Conservation (phyloP, 495 filamentous ascomycete species). For the Tuber melanosporum region DNA sequence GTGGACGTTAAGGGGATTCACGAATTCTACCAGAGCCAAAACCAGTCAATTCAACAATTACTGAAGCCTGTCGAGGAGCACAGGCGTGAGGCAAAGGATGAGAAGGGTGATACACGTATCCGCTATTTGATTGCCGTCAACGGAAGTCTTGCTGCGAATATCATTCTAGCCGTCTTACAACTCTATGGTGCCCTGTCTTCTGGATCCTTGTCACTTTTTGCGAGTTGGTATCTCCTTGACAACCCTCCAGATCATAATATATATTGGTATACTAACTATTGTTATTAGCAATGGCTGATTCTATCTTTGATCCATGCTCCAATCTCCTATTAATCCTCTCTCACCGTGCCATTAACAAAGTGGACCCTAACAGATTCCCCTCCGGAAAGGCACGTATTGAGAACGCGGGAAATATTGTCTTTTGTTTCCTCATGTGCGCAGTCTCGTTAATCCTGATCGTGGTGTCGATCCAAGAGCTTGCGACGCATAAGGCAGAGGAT, state of each 20-base stretch:
- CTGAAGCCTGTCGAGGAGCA: slow-evolving; percentile 93
- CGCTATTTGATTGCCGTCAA: slow-evolving; percentile 76
- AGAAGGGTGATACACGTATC: slow-evolving; percentile 61
- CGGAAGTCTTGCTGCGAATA: slow-evolving; percentile 81
- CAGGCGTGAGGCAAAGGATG: slow-evolving; percentile 66
- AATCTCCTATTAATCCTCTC: slow-evolving; percentile 83
- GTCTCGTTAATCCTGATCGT: slow-evolving; percentile 89
- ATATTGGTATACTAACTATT: neutral
- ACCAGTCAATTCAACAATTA: slow-evolving; percentile 84
- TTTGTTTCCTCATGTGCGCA: slow-evolving; percentile 92
- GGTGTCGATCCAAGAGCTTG: slow-evolving; percentile 68
- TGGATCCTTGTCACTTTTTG: slow-evolving; percentile 86
- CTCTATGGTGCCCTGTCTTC: slow-evolving; percentile 83
- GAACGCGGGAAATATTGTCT: slow-evolving; percentile 91
- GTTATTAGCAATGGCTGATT: slow-evolving; percentile 70
- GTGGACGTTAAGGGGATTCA: slow-evolving; percentile 59
- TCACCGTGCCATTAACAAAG: slow-evolving; percentile 78
- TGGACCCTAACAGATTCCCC: slow-evolving; percentile 85
- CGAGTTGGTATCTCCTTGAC: slow-evolving; percentile 46
- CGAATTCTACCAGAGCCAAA: slow-evolving; percentile 84
- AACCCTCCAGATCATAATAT: neutral
- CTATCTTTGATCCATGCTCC: slow-evolving; percentile 88
- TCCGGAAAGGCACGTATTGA: slow-evolving; percentile 92
- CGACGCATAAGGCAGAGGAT: slow-evolving; percentile 42
- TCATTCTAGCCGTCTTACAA: slow-evolving; percentile 70